These are phyloP conservation scores for Plasmodium inui DNA, from an alignment of 169 alveolate genomes.

Conservation along the genomic window DNA sequence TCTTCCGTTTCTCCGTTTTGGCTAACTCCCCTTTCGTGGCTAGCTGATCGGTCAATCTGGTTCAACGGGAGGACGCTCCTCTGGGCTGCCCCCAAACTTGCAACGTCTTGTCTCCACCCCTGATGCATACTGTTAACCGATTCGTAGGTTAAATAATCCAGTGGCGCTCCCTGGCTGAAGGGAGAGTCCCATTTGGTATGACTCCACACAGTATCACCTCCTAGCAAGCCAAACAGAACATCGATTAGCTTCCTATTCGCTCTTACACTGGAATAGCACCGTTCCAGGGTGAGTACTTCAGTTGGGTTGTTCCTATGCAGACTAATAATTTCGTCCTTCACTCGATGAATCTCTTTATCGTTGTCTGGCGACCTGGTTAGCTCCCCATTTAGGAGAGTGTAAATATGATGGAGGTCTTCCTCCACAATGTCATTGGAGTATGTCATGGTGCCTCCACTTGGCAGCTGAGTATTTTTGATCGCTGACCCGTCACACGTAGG, in stretches of 20 bases:
- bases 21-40: not conserved
- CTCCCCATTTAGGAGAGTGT: not conserved
- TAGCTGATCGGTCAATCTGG: no score
- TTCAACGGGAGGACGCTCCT: no score
- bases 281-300: slow-evolving; percentile 2
- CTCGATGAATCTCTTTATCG: slow-evolving; percentile 37
- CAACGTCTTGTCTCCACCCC: slow-evolving; percentile 1
- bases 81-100: not conserved
- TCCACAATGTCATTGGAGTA: not conserved
- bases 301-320: slow-evolving; percentile 18
- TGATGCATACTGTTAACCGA: slow-evolving; percentile 27
- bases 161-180: not conserved
- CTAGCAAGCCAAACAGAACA: slow-evolving; percentile 30
- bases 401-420: slow-evolving; percentile 46
- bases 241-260: slow-evolving; percentile 43
- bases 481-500: not conserved
- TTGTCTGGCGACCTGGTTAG: not conserved
- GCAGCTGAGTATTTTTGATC: not conserved
- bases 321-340: slow-evolving; percentile 45
- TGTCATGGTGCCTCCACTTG: not conserved
- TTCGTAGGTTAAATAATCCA: slow-evolving; percentile 16
- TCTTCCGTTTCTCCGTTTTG: not conserved
- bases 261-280: slow-evolving; percentile 8
- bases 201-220: slow-evolving; percentile 8
- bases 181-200: not conserved